Conservation (phyloP, 2,329 filamentous ascomycete genomes). For the Alternaria triticimaculans region DNA sequence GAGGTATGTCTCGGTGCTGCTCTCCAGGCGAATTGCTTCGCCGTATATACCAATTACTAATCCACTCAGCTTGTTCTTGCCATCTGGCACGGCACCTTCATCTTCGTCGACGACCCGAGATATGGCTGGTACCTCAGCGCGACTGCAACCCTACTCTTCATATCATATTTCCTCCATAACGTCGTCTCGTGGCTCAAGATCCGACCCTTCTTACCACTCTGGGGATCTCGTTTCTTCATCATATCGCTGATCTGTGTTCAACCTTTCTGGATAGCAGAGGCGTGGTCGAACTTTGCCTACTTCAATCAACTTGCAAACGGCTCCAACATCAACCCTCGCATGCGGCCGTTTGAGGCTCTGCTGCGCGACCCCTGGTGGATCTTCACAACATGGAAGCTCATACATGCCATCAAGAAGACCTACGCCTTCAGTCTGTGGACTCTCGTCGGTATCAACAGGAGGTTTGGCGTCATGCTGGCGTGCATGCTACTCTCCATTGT, state of each 20-base stretch:
- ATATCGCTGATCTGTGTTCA: slow-evolving; percentile 40
- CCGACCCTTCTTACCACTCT: slow-evolving; percentile 40
- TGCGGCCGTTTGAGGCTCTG: slow-evolving; percentile 43
- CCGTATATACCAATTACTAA: slow-evolving; percentile 5
- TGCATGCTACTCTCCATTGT: slow-evolving; percentile 44
- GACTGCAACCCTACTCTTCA: slow-evolving; percentile 44
- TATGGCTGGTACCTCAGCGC: slow-evolving; percentile 46
- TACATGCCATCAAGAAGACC: slow-evolving; percentile 42
- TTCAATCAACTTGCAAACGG: slow-evolving; percentile 39
- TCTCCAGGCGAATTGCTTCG: background rate
- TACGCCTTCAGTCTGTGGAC: slow-evolving; percentile 38
- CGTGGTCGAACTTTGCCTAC: slow-evolving; percentile 47
- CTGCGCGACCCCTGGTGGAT: slow-evolving; percentile 47
- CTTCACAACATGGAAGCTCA: slow-evolving; percentile 44
- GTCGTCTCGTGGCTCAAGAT: slow-evolving; percentile 47
- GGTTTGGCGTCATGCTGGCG: slow-evolving; percentile 43
- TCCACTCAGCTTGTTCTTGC: slow-evolving; percentile 40
- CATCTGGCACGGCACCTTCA: slow-evolving; percentile 47
- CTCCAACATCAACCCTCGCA: slow-evolving; percentile 34
- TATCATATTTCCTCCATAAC: slow-evolving; percentile 47
- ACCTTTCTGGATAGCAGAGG: slow-evolving; percentile 45
- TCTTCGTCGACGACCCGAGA: slow-evolving; percentile 38
- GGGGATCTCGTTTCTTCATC: slow-evolving; percentile 46
- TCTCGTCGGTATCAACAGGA: slow-evolving; percentile 35
- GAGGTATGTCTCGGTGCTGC: slow-evolving; percentile 25